phyloP scores from a whole-genome alignment of 2,329 filamentous ascomycete genomes.

The Rhynchosporium agropyri region DNA sequence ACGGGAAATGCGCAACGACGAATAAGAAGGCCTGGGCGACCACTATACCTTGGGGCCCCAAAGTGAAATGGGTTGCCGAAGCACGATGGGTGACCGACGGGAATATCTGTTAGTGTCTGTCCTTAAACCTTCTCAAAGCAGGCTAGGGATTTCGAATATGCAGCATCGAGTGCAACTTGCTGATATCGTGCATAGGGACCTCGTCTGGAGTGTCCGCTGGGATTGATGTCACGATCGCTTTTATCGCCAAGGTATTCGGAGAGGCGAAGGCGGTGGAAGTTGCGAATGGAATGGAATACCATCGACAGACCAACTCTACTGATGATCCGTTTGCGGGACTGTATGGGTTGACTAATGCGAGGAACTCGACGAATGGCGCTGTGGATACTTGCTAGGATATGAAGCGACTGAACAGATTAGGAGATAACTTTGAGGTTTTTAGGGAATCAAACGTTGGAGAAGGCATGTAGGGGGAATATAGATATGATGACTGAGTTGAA shows the following conservation, averaged over 20 bases:
- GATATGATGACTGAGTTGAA: too few species aligned
- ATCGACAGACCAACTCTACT: conserved; percentile 15
- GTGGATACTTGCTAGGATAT: conserved; percentile 4
- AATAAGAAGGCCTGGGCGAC: conserved; percentile 14
- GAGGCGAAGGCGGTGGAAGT: conserved; percentile 8
- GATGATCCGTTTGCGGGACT: conserved; percentile 25
- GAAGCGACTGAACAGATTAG: neutral
- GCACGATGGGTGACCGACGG: conserved; percentile 12
- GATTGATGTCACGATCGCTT: conserved; percentile 18
- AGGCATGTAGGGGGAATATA: too few species aligned
- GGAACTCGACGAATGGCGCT: conserved; percentile 16
- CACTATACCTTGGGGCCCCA: neutral
- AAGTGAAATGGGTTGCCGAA: conserved; percentile 10
- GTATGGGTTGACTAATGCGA: conserved; percentile 24
- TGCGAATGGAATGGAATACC: conserved; percentile 19
- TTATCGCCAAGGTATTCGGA: conserved; percentile 7
- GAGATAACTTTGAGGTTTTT: neutral
- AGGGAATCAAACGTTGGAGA: too few species aligned
- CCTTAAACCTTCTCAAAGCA: neutral
- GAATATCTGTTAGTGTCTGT: neutral
- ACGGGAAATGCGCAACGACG: conserved; percentile 14
- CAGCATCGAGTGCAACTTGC: neutral
- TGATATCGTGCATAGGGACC: conserved; percentile 1
- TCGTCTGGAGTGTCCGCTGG: neutral
- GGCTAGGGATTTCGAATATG: too few species aligned